phyloP scores from a whole-genome alignment of 352 stramenopile genomes.

The Phytophthora pseudosyringae region DNA sequence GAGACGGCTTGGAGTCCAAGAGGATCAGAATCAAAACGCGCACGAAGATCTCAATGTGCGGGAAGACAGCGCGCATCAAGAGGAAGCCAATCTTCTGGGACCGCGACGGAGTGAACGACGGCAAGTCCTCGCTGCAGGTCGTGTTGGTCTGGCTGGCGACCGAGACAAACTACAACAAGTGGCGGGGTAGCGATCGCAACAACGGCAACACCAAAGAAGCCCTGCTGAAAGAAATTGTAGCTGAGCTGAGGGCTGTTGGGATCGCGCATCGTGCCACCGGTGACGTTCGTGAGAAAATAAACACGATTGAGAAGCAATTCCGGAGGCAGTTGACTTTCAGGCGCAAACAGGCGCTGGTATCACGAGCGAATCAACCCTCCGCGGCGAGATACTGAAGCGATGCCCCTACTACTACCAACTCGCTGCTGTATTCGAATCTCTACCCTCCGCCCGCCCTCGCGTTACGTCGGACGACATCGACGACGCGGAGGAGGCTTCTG shows the following conservation, averaged over 20 bases:
- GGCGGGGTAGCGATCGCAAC: too few species aligned
- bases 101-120: too few species aligned
- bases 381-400: not conserved
- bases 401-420: not conserved
- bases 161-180: too few species aligned
- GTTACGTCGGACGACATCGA: not conserved
- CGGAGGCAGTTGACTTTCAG: too few species aligned
- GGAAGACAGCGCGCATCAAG: too few species aligned
- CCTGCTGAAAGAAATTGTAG: not conserved
- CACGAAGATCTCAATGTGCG: too few species aligned
- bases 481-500: not conserved
- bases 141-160: too few species aligned
- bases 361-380: not conserved
- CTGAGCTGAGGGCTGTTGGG: not conserved
- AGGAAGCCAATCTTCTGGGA: too few species aligned
- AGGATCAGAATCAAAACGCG: too few species aligned
- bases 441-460: not conserved
- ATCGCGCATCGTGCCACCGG: not conserved
- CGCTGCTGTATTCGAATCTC: not conserved
- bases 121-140: too few species aligned
- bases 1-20: too few species aligned
- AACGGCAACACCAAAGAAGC: too few species aligned
- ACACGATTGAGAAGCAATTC: not conserved
- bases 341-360: not conserved
- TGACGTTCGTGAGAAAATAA: constrained; percentile 1